These are phyloP conservation scores for Tuber borchii DNA, from an alignment of 495 filamentous ascomycete species.

Conservation along the genomic window DNA sequence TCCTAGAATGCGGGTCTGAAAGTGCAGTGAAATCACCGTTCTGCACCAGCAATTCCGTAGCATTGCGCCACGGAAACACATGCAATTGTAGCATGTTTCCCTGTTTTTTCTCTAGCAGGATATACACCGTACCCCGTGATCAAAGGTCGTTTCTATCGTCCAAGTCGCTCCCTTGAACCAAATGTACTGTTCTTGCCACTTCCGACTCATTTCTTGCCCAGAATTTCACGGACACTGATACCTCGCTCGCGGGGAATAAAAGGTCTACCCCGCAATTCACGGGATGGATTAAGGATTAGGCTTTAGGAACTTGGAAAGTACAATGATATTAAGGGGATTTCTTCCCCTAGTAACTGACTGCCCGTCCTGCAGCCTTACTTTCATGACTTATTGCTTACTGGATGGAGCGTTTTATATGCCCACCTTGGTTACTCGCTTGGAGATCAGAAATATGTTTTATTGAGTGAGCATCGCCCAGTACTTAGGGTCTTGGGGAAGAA, in stretches of 20 bases:
- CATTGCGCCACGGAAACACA: neutral
- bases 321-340: neutral
- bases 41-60: neutral
- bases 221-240: neutral
- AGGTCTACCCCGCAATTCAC: neutral
- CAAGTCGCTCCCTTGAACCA: neutral
- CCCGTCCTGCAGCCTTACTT: neutral
- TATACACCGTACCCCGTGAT: neutral
- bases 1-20: neutral
- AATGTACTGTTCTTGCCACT: neutral
- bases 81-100: neutral
- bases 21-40: neutral
- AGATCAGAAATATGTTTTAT: neutral
- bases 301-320: neutral
- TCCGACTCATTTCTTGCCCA: neutral
- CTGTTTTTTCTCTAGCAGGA: neutral
- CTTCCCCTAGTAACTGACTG: neutral
- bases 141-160: neutral
- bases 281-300: neutral
- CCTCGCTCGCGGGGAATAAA: constrained; percentile 14
- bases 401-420: neutral
- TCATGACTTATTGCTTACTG: neutral
- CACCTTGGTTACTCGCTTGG: neutral
- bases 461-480: neutral
- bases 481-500: constrained; percentile 40